A percentile compares a stretch with the other conserved stretches of the same genome.
Conservation (phyloP, 2,329 filamentous ascomycete genomes). For the Claviceps purpurea region DNA sequence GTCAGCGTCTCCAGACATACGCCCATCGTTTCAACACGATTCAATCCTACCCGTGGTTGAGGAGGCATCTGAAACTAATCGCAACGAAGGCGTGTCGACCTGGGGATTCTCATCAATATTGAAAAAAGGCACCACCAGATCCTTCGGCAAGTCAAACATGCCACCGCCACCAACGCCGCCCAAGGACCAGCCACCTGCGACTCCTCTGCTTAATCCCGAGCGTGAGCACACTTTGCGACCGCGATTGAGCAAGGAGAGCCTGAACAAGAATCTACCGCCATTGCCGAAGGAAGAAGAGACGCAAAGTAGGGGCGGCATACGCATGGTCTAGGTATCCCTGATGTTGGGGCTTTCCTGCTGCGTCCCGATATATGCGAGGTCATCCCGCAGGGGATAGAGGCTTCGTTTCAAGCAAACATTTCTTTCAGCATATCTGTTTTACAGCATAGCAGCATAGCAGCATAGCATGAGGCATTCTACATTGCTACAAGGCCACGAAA, state of each 20-base stretch:
- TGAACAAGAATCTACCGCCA: constrained; percentile 48
- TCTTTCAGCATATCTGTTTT: constrained; percentile 3
- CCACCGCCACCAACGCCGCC: constrained; percentile 23
- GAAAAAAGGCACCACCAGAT: constrained; percentile 17
- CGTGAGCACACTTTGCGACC: constrained; percentile 29
- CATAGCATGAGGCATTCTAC: constrained; percentile 2
- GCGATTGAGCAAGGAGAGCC: constrained; percentile 38
- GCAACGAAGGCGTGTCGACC: constrained; percentile 24
- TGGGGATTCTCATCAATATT: constrained; percentile 25
- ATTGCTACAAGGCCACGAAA: not conserved
- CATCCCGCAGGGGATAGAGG: not conserved
- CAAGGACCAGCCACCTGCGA: constrained; percentile 11
- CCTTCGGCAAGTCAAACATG: constrained; percentile 29
- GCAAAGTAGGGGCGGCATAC: constrained; percentile 13
- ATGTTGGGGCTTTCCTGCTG: constrained; percentile 9
- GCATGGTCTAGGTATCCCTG: constrained; percentile 19
- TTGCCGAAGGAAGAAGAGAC: constrained; percentile 28
- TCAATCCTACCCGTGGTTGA: constrained; percentile 68
- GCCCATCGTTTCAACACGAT: constrained; percentile 44
- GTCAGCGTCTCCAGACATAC: constrained; percentile 24
- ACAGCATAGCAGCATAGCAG: constrained; percentile 3
- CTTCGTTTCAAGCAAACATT: not conserved
- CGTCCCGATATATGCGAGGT: constrained; percentile 4
- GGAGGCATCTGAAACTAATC: constrained; percentile 67
- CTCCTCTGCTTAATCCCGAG: constrained; percentile 27